Conservation (phyloP, 495 filamentous ascomycete species). For the Penicillium salamii region DNA sequence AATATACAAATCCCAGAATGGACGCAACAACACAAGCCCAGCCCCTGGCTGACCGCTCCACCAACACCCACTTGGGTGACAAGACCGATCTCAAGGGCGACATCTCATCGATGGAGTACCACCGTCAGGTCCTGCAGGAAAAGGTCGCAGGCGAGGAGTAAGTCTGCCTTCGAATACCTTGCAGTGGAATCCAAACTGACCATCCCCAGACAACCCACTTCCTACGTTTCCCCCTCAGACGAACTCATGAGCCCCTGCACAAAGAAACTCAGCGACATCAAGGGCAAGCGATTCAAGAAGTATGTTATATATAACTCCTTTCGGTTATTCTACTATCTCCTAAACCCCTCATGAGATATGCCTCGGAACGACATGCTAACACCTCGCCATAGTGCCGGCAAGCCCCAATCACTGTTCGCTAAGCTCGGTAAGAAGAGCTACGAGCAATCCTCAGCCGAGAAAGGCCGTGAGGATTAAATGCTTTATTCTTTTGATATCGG, state of each 20-base stretch:
- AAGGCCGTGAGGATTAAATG: slow-evolving; percentile 17
- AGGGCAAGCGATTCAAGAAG: slow-evolving; percentile 73
- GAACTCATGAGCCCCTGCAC: slow-evolving; percentile 90
- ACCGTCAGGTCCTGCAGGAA: slow-evolving; percentile 71
- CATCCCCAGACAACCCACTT: slow-evolving; percentile 45
- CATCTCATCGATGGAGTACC: slow-evolving; percentile 65
- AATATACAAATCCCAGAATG: slow-evolving; percentile 27
- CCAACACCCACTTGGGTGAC: slow-evolving; percentile 44
- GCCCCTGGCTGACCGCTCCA: slow-evolving; percentile 42
- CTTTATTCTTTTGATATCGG: not conserved
- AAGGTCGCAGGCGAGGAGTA: slow-evolving; percentile 71
- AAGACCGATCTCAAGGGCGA: slow-evolving; percentile 36
- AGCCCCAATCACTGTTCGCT: slow-evolving; percentile 47
- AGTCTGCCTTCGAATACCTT: too few relatives aligned
- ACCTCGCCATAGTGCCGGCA: slow-evolving; percentile 34
- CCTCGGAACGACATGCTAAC: slow-evolving; percentile 6
- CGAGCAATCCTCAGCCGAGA: slow-evolving; percentile 36
- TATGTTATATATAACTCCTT: too few relatives aligned
- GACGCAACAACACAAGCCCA: slow-evolving; percentile 35
- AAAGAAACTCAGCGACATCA: slow-evolving; percentile 81
- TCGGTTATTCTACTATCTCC: too few relatives aligned
- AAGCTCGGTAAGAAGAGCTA: slow-evolving; percentile 52
- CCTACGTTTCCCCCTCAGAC: slow-evolving; percentile 89
- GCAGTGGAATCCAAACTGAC: not conserved
- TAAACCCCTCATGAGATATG: not conserved